Evolutionary conservation across 306 rosid species (phyloP), one percentile per base, ranked within the genome.

Genomic region (Fagus crenata): DNA sequence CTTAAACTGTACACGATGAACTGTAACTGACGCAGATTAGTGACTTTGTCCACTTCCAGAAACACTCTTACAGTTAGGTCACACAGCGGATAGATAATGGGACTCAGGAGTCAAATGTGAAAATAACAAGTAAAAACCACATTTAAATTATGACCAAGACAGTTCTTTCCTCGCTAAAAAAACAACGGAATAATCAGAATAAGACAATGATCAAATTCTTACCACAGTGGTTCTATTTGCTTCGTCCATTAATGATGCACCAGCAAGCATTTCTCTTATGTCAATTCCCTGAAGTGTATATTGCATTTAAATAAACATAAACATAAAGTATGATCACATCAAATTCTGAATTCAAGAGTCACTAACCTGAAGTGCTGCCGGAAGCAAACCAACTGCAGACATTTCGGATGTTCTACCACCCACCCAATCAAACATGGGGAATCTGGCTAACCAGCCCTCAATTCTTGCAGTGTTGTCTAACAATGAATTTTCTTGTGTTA

Each of bases 311-410:
- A 53, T 65, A 69, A 78, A 61, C 80, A 80, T 2, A 11, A 64
- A 33, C 43, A 74, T 7, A 35, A 75, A 78, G 9, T 8, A 82
- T 13, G 17, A 79, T 74, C n/a, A 41, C 60, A 71, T 37, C 43
- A 65, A 69, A 72, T 73, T 81, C 14, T 75, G 72, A 72, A 75
- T 81, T 77, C 13, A 81, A 42, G 75, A 4, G 5, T 49, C 71
- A 82, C 81, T 63, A 71, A 92, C 99, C 97, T 95, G 99, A 78
- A 95, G 96, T 43, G 99, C 99, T 49, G 97, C 99, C 37, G 97
- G 97, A 89, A 95, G 99, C 85, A 95, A 93, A 84, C 99, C 99
- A 65, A 95, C 99, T 9, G 99, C 99, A 73, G 99, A 95, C 99
- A 95, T 95, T 80, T 85, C 97, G 2, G 97, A 95, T 4, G 97